Evolutionary conservation across 202 grass and related monocot species (phyloP).

Genomic region (Miscanthus sacchariflorus): DNA sequence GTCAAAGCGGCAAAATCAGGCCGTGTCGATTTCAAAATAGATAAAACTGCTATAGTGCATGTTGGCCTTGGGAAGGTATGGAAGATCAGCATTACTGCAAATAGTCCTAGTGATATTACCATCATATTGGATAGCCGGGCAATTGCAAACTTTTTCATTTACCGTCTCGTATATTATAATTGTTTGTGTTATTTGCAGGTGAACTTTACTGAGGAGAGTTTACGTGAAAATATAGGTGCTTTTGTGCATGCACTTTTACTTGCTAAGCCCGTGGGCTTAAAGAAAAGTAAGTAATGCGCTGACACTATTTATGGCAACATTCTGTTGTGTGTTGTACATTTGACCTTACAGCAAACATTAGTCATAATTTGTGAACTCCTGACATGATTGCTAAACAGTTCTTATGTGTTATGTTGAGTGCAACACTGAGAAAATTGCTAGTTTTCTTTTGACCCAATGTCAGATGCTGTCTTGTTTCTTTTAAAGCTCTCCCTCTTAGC

Average conservation of each 20-base stretch:
- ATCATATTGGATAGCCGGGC: conserved; percentile 3
- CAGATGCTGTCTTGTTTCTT: not conserved
- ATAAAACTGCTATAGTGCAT: conserved; percentile 99
- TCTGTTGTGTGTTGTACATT: not conserved
- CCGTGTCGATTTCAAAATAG: conserved; percentile 95
- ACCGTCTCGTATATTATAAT: conserved; percentile 15
- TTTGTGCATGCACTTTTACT: conserved; percentile 94
- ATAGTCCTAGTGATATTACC: conserved; percentile 20
- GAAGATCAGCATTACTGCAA: conserved; percentile 30
- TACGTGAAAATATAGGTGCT: conserved; percentile 95
- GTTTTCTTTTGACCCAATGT: conserved; percentile 5
- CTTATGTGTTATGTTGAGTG: not conserved
- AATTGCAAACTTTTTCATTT: not conserved
- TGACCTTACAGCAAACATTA: conserved; percentile 26
- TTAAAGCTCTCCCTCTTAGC: not conserved
- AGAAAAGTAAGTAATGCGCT: conserved; percentile 82
- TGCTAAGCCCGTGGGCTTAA: conserved; percentile 89
- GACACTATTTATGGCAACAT: not conserved
- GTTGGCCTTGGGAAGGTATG: conserved; percentile 96
- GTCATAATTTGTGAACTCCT: conserved; percentile 11
- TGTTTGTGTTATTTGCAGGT: conserved; percentile 60
- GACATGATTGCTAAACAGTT: not conserved
- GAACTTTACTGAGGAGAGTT: conserved; percentile 82
- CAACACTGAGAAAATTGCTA: conserved; percentile 3
- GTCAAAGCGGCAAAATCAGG: conserved; percentile 94